phyloP scores from a whole-genome alignment of 345 rosid species.

The Gossypium raimondii region DNA sequence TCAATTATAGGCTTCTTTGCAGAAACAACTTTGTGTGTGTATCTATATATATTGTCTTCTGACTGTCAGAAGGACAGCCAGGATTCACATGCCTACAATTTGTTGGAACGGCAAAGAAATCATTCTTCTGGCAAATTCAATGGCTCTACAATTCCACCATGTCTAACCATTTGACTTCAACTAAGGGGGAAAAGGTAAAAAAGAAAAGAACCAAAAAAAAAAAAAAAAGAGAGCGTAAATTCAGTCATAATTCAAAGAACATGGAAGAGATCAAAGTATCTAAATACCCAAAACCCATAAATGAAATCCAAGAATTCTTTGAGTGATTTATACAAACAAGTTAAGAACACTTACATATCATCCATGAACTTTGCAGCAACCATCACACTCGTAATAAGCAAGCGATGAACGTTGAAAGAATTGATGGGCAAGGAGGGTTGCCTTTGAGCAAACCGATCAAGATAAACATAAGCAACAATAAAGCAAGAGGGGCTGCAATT shows the following conservation, averaged over 20 bases:
- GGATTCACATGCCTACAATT: slow-evolving; percentile 2
- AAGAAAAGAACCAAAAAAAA: background rate
- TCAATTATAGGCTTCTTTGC: no score
- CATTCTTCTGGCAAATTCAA: background rate
- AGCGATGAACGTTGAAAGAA: slow-evolving; percentile 80
- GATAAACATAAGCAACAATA: slow-evolving; percentile 81
- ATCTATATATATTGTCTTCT: no score
- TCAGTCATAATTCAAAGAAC: no score
- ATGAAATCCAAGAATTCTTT: background rate
- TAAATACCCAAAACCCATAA: background rate
- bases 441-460: slow-evolving; percentile 68
- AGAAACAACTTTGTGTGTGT: no score
- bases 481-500: slow-evolving; percentile 89
- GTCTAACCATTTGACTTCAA: background rate
- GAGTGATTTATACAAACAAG: background rate
- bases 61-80: no score
- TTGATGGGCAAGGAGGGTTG: slow-evolving; percentile 74
- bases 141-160: background rate
- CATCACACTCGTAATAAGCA: slow-evolving; percentile 85
- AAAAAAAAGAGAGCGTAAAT: no score
- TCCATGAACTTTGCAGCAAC: slow-evolving; percentile 90
- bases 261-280: no score
- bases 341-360: slow-evolving; percentile 59
- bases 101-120: background rate
- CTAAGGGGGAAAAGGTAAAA: background rate